A percentile compares a stretch with the other conserved stretches of the same genome.
These are phyloP conservation scores for Pseudocercospora fijiensis DNA, from an alignment of 2,329 filamentous ascomycete species.

Conservation along the genomic window DNA sequence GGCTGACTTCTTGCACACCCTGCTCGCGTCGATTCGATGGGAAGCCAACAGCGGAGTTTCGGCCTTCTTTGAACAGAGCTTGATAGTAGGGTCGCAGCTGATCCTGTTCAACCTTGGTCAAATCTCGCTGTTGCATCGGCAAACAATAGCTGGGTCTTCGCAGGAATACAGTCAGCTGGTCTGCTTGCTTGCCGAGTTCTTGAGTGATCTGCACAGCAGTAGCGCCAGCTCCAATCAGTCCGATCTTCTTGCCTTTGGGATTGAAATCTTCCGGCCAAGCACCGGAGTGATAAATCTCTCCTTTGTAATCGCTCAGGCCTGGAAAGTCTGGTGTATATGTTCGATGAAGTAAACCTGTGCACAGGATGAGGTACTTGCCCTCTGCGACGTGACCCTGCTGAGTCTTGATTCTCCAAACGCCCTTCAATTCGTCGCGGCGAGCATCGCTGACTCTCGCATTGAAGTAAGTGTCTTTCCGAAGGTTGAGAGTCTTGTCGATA, in stretches of 20 bases:
- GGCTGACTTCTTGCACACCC: constrained; percentile 49
- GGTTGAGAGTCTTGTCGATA: constrained; percentile 55
- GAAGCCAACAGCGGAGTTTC: constrained; percentile 51
- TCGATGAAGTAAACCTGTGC: constrained; percentile 41
- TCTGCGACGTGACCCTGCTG: constrained; percentile 44
- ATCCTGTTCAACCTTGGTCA: constrained; percentile 53
- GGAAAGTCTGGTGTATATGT: constrained; percentile 42
- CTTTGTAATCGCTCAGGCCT: constrained; percentile 42
- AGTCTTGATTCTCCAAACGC: constrained; percentile 54
- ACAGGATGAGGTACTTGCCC: constrained; percentile 41
- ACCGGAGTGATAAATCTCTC: constrained; percentile 43
- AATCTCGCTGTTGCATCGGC: constrained; percentile 55
- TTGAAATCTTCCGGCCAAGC: constrained; percentile 41
- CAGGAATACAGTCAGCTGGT: constrained; percentile 59
- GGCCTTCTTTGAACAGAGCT: constrained; percentile 46
- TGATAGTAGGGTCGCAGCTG: constrained; percentile 45
- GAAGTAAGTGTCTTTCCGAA: constrained; percentile 60
- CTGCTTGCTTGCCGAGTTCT: constrained; percentile 35
- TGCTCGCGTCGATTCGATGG: constrained; percentile 53
- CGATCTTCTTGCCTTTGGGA: constrained; percentile 41
- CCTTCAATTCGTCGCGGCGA: constrained; percentile 50
- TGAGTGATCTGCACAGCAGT: constrained; percentile 45
- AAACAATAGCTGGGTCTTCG: constrained; percentile 65
- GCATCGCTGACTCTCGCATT: constrained; percentile 57
- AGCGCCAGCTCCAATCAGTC: constrained; percentile 46